phyloP scores from a whole-genome alignment of 202 grass and related monocot genomes.

The Panicum hallii region DNA sequence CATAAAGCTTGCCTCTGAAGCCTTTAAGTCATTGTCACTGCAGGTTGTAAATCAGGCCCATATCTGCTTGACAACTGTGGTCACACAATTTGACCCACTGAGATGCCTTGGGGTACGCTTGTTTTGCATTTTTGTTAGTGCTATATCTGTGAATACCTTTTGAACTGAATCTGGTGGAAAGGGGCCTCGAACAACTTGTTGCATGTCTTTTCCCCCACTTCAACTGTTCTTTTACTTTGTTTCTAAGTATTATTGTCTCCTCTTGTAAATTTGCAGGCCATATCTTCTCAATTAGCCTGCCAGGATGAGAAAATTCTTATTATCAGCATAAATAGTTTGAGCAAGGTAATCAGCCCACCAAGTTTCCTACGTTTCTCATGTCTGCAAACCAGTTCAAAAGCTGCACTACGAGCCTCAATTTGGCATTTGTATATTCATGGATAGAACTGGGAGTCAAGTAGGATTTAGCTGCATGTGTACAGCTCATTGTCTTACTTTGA shows the following conservation, averaged over 20 bases:
- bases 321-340: slow-evolving; percentile 78
- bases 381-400: neutral
- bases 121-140: slow-evolving; percentile 11
- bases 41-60: slow-evolving; percentile 94
- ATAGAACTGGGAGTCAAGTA: neutral
- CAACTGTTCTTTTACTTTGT: neutral
- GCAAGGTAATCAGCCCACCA: slow-evolving; percentile 61
- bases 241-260: neutral
- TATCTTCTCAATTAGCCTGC: slow-evolving; percentile 63
- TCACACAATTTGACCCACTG: slow-evolving; percentile 80
- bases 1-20: slow-evolving; percentile 28
- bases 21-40: slow-evolving; percentile 47
- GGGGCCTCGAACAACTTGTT: slow-evolving; percentile 6
- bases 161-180: slow-evolving; percentile 2
- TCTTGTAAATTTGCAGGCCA: slow-evolving; percentile 55
- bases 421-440: neutral
- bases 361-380: neutral
- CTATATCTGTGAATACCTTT: neutral
- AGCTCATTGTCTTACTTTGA: neutral
- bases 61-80: slow-evolving; percentile 69
- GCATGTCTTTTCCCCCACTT: neutral
- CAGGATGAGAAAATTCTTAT: slow-evolving; percentile 80
- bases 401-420: neutral
- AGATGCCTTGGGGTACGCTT: slow-evolving; percentile 71
- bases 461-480: neutral